These are phyloP conservation scores for Baudoinia panamericana DNA, from an alignment of 495 filamentous ascomycete genomes.

Conservation along the genomic window DNA sequence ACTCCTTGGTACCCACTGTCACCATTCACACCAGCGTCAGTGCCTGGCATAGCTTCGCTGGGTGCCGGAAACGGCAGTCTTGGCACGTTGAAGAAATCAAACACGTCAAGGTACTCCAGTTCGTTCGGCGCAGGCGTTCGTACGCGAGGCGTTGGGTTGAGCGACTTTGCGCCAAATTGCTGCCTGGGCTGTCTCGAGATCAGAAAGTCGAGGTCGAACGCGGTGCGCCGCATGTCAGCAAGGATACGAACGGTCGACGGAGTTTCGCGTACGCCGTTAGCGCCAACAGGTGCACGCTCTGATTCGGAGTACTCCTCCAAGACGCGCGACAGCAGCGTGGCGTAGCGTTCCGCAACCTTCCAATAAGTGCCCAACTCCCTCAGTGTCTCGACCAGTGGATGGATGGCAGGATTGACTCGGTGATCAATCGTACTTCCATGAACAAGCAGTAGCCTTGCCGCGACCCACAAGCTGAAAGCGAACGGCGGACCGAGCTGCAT, in stretches of 20 bases:
- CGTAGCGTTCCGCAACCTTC: slow-evolving; percentile 73
- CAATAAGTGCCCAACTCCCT: slow-evolving; percentile 68
- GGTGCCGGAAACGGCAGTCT: slow-evolving; percentile 42
- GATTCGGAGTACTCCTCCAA: slow-evolving; percentile 72
- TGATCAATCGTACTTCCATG: slow-evolving; percentile 78
- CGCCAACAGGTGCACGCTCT: slow-evolving; percentile 42
- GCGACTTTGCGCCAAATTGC: slow-evolving; percentile 29
- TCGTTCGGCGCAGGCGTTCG: slow-evolving; percentile 62
- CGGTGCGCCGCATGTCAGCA: slow-evolving; percentile 74
- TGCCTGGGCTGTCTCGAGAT: slow-evolving; percentile 68
- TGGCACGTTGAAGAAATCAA: slow-evolving; percentile 86
- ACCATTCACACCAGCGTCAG: slow-evolving; percentile 13
- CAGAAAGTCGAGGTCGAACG: slow-evolving; percentile 75
- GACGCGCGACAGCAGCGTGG: slow-evolving; percentile 64
- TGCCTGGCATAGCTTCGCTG: slow-evolving; percentile 5
- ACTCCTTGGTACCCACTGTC: slow-evolving; percentile 10
- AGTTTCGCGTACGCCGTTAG: slow-evolving; percentile 52
- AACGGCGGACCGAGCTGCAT: slow-evolving; percentile 75
- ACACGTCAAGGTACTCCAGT: slow-evolving; percentile 81
- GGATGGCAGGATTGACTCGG: slow-evolving; percentile 61
- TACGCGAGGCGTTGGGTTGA: slow-evolving; percentile 26
- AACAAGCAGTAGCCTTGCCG: slow-evolving; percentile 71
- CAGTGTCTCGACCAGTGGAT: slow-evolving; percentile 67
- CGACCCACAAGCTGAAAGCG: slow-evolving; percentile 83
- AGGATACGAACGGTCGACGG: slow-evolving; percentile 75